A percentile compares a stretch with the other conserved stretches of the same genome.
Evolutionary conservation across 2,329 filamentous ascomycete genomes (phyloP).

Genomic region (Trichophyton equinum): DNA sequence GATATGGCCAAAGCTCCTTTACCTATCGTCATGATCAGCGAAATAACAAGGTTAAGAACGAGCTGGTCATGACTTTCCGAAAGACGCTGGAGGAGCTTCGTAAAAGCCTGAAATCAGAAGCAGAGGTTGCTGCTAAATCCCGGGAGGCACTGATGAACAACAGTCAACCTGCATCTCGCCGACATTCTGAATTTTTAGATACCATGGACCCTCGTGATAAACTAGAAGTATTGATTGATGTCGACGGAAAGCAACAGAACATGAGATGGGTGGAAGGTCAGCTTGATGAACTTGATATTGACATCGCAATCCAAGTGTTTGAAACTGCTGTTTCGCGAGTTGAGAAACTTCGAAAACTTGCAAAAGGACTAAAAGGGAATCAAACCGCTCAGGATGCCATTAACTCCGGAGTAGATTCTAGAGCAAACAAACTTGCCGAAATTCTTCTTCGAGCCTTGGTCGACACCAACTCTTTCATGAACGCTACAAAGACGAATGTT

Average conservation of each 20-base stretch:
- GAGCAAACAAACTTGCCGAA: constrained; percentile 62
- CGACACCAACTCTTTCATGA: constrained; percentile 62
- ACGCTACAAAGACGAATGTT: constrained; percentile 67
- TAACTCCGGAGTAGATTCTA: constrained; percentile 76
- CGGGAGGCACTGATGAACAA: constrained; percentile 73
- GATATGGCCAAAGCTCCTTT: constrained; percentile 80
- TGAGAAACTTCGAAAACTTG: constrained; percentile 70
- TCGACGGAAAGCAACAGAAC: constrained; percentile 93
- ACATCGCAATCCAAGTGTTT: constrained; percentile 81
- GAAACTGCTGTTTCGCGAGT: constrained; percentile 72
- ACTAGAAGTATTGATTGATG: constrained; percentile 69
- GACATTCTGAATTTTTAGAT: constrained; percentile 69
- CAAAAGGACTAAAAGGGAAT: constrained; percentile 72
- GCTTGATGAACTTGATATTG: constrained; percentile 91
- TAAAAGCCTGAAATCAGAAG: constrained; percentile 71
- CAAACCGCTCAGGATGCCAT: constrained; percentile 82
- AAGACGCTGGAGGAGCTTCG: constrained; percentile 88
- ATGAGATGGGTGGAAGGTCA: constrained; percentile 90
- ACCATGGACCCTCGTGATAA: constrained; percentile 64
- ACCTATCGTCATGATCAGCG: constrained; percentile 84
- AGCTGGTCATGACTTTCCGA: constrained; percentile 75
- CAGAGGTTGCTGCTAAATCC: constrained; percentile 72
- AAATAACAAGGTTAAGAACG: constrained; percentile 64
- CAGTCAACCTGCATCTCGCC: constrained; percentile 56
- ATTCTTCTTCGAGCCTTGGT: constrained; percentile 66